Evolutionary conservation across 208 protist species (phyloP).

Genomic region (Leishmania gerbilli): DNA sequence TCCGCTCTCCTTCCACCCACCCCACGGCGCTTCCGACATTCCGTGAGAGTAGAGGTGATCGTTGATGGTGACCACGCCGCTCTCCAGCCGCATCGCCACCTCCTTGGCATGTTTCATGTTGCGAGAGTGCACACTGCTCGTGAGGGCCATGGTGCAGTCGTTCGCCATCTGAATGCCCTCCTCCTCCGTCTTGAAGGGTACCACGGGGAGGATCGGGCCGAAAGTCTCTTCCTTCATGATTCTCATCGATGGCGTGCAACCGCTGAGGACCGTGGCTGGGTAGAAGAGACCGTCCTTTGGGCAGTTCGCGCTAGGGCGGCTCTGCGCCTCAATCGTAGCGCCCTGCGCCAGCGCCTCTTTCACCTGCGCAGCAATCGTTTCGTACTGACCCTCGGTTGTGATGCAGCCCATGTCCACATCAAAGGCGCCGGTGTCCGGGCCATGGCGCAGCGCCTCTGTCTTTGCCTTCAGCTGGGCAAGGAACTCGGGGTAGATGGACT

Average conservation of each 20-base stretch:
- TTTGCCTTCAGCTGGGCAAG: slow-evolving; percentile 60
- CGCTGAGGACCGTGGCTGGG: slow-evolving; percentile 80
- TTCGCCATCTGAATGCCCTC: slow-evolving; percentile 84
- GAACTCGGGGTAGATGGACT: slow-evolving; percentile 73
- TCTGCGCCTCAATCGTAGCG: slow-evolving; percentile 73
- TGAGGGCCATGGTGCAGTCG: slow-evolving; percentile 69
- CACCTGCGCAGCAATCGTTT: slow-evolving; percentile 64
- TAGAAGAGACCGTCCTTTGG: slow-evolving; percentile 66
- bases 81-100: slow-evolving; percentile 61
- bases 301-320: slow-evolving; percentile 46
- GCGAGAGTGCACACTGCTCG: slow-evolving; percentile 75
- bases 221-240: slow-evolving; percentile 93
- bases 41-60: slow-evolving; percentile 70
- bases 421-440: slow-evolving; percentile 47
- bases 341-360: slow-evolving; percentile 68
- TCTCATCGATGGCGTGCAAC: slow-evolving; percentile 80
- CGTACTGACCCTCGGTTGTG: slow-evolving; percentile 65
- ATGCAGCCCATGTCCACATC: slow-evolving; percentile 76
- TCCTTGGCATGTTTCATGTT: slow-evolving; percentile 31
- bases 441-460: slow-evolving; percentile 76
- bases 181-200: slow-evolving; percentile 74
- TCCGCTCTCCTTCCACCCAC: slow-evolving; percentile 89
- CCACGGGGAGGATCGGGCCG: slow-evolving; percentile 86
- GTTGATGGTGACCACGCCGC: slow-evolving; percentile 88
- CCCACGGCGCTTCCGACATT: slow-evolving; percentile 84